Evolutionary conservation across 768 basidiomycete genomes (phyloP).

Genomic region (Termitomyces sp.): DNA sequence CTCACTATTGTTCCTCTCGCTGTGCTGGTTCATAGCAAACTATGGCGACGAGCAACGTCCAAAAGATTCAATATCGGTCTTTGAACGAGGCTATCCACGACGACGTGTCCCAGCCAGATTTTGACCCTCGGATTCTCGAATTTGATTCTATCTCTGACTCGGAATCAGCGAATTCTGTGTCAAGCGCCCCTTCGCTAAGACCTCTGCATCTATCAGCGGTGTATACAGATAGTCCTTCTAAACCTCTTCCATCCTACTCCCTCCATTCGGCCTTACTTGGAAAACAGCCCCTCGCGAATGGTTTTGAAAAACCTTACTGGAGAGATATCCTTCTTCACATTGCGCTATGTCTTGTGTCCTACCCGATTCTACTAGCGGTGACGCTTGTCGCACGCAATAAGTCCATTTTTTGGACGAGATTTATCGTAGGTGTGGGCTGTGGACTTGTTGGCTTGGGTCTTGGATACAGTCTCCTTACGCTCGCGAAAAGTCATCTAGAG

Average conservation of each 20-base stretch:
- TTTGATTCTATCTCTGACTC: background rate
- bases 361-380: constrained; percentile 31
- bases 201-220: constrained; percentile 6
- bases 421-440: constrained; percentile 33
- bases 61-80: constrained; percentile 10
- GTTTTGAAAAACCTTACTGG: constrained; percentile 34
- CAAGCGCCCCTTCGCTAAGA: background rate
- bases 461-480: constrained; percentile 26
- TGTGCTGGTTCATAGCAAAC: background rate
- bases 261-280: constrained; percentile 3
- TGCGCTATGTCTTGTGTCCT: constrained; percentile 28
- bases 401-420: constrained; percentile 38
- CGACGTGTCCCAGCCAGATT: constrained; percentile 11
- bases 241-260: constrained; percentile 14
- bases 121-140: constrained; percentile 9
- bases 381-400: constrained; percentile 25
- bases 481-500: constrained; percentile 31
- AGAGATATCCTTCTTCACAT: constrained; percentile 26
- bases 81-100: constrained; percentile 8
- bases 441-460: constrained; percentile 30
- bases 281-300: constrained; percentile 26
- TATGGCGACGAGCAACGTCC: constrained; percentile 1
- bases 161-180: background rate
- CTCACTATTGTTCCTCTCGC: background rate
- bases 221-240: constrained; percentile 5